A percentile compares a stretch with the other conserved stretches of the same genome.
These are phyloP conservation scores for Heritiera fomes DNA, from an alignment of 345 rosid genomes.

Conservation along the genomic window DNA sequence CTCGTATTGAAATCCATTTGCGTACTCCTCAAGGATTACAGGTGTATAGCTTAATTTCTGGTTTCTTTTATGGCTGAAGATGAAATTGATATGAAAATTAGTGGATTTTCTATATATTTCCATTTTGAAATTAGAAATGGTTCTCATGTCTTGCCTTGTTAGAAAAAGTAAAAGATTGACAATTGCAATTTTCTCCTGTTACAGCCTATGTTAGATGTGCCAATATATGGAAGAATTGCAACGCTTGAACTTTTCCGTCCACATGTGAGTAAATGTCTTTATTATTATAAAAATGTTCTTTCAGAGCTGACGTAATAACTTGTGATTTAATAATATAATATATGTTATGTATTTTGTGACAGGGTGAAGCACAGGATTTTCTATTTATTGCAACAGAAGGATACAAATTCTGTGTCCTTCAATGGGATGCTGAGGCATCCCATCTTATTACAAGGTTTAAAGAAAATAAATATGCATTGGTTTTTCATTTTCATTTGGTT, in stretches of 20 bases:
- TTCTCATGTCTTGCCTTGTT: not conserved
- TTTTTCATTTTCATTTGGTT: not conserved
- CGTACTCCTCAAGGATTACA: constrained; percentile 79
- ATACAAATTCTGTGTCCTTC: constrained; percentile 89
- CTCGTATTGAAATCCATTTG: constrained; percentile 86
- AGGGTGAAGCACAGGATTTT: constrained; percentile 92
- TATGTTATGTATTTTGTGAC: constrained; percentile 28
- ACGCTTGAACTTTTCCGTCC: constrained; percentile 91
- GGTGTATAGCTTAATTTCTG: constrained; percentile 44
- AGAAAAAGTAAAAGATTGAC: not conserved
- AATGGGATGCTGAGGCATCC: constrained; percentile 82
- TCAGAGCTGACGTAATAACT: not conserved
- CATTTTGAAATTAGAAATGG: not conserved
- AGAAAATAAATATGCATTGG: not conserved
- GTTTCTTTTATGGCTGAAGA: not conserved
- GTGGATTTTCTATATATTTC: not conserved
- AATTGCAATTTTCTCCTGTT: not conserved
- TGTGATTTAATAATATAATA: not conserved
- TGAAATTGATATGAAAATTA: not conserved
- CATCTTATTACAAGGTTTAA: constrained; percentile 86
- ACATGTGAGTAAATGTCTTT: constrained; percentile 58
- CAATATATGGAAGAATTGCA: constrained; percentile 92
- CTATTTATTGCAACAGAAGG: constrained; percentile 89
- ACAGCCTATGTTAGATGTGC: constrained; percentile 92
- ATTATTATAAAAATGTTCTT: not conserved